Conservation (phyloP, 2,329 filamentous ascomycete species). For the Coniochaeta prunicola region DNA sequence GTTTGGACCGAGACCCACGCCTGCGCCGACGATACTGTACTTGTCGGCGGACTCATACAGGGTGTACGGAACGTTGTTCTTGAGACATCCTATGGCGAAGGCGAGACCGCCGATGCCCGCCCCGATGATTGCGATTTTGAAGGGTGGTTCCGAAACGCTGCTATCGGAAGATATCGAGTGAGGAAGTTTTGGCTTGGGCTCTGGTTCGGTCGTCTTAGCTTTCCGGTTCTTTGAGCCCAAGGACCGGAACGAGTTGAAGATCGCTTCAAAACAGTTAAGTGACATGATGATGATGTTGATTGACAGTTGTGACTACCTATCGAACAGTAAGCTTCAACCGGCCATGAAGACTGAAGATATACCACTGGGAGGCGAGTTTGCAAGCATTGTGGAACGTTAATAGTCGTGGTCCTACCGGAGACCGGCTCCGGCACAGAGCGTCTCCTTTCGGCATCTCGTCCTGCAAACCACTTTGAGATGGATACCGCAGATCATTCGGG, state of each 20-base stretch:
- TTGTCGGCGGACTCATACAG: slow-evolving; percentile 18
- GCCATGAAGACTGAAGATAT: not conserved
- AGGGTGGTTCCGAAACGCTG: not conserved
- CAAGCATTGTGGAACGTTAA: not conserved
- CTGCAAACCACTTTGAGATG: not conserved
- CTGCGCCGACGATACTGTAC: slow-evolving; percentile 20
- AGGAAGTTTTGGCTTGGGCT: not conserved
- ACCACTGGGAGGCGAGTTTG: not conserved
- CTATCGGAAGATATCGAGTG: not conserved
- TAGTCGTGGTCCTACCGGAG: not conserved
- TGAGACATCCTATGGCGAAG: slow-evolving; percentile 20
- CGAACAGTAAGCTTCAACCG: not conserved
- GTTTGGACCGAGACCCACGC: slow-evolving; percentile 32
- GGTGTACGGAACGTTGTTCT: slow-evolving; percentile 16
- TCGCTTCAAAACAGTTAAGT: not conserved
- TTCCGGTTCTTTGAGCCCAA: not conserved
- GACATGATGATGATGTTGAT: not conserved
- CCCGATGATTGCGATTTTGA: slow-evolving; percentile 6
- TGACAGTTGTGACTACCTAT: not conserved
- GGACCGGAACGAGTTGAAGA: not conserved
- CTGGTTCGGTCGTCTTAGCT: not conserved
- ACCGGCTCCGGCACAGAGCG: not conserved
- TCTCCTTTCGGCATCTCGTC: not conserved
- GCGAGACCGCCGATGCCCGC: slow-evolving; percentile 21
- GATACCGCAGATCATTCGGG: not conserved